Conservation (phyloP, 441 rosid genomes). For the Bruguiera hainesii region DNA sequence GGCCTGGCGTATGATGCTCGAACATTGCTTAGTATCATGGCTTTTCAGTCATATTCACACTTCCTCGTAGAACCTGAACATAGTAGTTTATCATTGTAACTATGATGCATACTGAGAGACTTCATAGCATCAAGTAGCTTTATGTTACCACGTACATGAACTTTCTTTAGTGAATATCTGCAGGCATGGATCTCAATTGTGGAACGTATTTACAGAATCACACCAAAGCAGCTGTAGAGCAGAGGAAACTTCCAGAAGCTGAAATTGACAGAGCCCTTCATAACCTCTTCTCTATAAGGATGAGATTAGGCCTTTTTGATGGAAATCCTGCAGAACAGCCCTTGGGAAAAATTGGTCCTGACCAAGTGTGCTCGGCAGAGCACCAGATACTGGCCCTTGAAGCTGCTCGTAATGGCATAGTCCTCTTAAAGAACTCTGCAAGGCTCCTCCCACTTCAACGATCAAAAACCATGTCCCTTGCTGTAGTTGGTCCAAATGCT, state of each 20-base stretch:
- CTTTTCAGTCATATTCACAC: too few species aligned
- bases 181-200: conserved; percentile 93
- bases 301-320: conserved; percentile 87
- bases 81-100: too few species aligned
- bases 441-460: conserved; percentile 58
- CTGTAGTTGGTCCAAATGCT: conserved; percentile 83
- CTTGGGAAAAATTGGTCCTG: conserved; percentile 60
- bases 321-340: conserved; percentile 59
- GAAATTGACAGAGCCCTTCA: conserved; percentile 57
- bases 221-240: conserved; percentile 60
- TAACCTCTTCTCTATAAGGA: conserved; percentile 71
- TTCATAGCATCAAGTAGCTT: background rate
- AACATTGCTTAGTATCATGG: too few species aligned
- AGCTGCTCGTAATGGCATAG: conserved; percentile 88
- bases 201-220: conserved; percentile 66
- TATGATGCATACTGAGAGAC: too few species aligned
- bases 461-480: conserved; percentile 48
- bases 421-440: conserved; percentile 67
- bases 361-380: conserved; percentile 67
- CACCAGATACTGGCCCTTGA: conserved; percentile 91
- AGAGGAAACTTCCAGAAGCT: conserved; percentile 48
- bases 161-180: conserved; percentile 6
- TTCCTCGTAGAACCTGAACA: too few species aligned
- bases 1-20: background rate
- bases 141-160: background rate